These are phyloP conservation scores for Ogataea saltuana DNA, from an alignment of 805 yeast species.

Conservation along the genomic window DNA sequence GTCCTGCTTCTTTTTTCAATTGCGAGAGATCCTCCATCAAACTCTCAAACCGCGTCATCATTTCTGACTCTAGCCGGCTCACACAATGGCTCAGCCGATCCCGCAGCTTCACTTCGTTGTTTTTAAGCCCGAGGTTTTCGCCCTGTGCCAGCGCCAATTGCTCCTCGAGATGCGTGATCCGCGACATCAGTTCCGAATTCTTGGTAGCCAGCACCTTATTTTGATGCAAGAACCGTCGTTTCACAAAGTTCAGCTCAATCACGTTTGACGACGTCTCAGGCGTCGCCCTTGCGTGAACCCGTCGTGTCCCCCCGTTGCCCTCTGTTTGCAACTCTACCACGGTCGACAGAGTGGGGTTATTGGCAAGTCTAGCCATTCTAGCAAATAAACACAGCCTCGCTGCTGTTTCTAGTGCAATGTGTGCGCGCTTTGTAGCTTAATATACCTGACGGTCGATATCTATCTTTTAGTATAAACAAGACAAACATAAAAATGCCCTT, in stretches of 20 bases:
- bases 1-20: conserved; percentile 15
- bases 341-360: conserved; percentile 16
- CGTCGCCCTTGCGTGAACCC: conserved; percentile 7
- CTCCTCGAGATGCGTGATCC: conserved; percentile 53
- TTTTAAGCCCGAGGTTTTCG: conserved; percentile 31
- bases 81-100: conserved; percentile 13
- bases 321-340: conserved; percentile 6
- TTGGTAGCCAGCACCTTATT: conserved; percentile 62
- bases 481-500: background rate
- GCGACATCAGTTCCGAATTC: conserved; percentile 53
- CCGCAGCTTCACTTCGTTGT: conserved; percentile 22
- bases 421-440: background rate
- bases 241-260: conserved; percentile 20
- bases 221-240: conserved; percentile 40
- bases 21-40: conserved; percentile 13
- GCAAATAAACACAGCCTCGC: background rate
- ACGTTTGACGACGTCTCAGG: conserved; percentile 15
- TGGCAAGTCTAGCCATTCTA: conserved; percentile 27
- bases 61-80: conserved; percentile 11
- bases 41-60: conserved; percentile 16
- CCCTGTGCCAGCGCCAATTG: conserved; percentile 35
- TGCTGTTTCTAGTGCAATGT: conserved; percentile 2
- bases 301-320: background rate
- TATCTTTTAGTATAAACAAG: too few relatives aligned
- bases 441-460: too few relatives aligned